phyloP scores from a whole-genome alignment of 2,329 filamentous ascomycete species.

The Fusarium tuaranense region DNA sequence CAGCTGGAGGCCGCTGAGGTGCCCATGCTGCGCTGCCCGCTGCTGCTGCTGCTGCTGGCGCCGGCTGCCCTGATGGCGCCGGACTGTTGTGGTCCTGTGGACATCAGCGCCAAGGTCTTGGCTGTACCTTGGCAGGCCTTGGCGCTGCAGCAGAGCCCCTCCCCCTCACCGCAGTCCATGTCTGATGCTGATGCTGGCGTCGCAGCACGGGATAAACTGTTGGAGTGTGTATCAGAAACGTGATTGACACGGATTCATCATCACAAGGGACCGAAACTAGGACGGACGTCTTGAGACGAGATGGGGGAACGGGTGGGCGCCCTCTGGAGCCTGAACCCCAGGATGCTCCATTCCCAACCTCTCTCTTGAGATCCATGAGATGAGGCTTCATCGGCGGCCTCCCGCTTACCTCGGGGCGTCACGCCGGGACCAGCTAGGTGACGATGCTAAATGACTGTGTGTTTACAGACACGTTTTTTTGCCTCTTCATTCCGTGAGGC shows the following conservation, averaged over 20 bases:
- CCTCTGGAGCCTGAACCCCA: conserved; percentile 4
- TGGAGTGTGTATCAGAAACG: conserved; percentile 2
- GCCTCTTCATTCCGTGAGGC: background rate
- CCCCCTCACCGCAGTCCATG: conserved; percentile 36
- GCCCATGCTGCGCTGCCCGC: background rate
- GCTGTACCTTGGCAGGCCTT: conserved; percentile 26
- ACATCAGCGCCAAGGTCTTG: conserved; percentile 27
- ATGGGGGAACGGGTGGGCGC: conserved; percentile 17
- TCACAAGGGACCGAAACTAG: conserved; percentile 22
- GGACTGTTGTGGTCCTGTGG: background rate
- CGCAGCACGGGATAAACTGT: conserved; percentile 4
- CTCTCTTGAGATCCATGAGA: background rate
- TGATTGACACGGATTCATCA: conserved; percentile 21
- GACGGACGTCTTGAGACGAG: conserved; percentile 20
- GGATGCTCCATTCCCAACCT: conserved; percentile 16
- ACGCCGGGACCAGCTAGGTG: background rate
- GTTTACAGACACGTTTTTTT: background rate
- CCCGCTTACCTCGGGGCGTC: conserved; percentile 14
- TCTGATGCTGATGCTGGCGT: conserved; percentile 2
- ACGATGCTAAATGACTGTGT: background rate
- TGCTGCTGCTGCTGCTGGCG: background rate
- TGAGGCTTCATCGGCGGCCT: conserved; percentile 27
- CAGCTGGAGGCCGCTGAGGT: conserved; percentile 31
- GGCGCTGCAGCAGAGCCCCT: conserved; percentile 36
- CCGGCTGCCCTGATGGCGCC: background rate